phyloP scores from a whole-genome alignment of 1,284 basidiomycete genomes.

The Pseudozyma sp. region DNA sequence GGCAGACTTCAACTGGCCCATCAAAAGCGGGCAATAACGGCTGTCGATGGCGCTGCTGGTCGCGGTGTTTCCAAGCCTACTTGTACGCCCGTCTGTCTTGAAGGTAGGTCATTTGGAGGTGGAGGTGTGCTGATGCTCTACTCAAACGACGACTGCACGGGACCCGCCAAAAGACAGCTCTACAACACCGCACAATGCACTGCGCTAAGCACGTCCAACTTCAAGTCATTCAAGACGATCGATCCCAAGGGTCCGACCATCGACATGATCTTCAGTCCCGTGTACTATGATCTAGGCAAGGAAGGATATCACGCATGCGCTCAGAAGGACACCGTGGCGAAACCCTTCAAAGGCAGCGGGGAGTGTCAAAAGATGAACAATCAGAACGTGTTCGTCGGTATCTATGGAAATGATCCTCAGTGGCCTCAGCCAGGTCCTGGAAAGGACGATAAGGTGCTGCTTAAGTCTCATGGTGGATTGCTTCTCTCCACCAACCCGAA shows the following conservation, averaged over 20 bases:
- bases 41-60: too few species aligned
- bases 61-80: too few species aligned
- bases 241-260: slow-evolving; percentile 5
- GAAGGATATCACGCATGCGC: slow-evolving; percentile 27
- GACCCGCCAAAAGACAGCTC: slow-evolving; percentile 15
- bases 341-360: slow-evolving; percentile 9
- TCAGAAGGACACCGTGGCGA: background rate
- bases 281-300: slow-evolving; percentile 21
- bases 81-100: too few species aligned
- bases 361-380: slow-evolving; percentile 27
- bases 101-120: slow-evolving; percentile 22
- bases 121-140: slow-evolving; percentile 36
- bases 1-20: too few species aligned
- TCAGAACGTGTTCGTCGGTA: slow-evolving; percentile 24
- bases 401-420: slow-evolving; percentile 26
- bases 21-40: too few species aligned
- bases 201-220: slow-evolving; percentile 17
- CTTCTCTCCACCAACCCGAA: slow-evolving; percentile 8
- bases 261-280: slow-evolving; percentile 29
- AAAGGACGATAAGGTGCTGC: slow-evolving; percentile 13
- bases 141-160: slow-evolving; percentile 22
- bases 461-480: background rate
- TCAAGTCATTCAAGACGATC: slow-evolving; percentile 35
- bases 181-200: slow-evolving; percentile 35
- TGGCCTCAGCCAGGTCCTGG: slow-evolving; percentile 14